A percentile compares a stretch with the other conserved stretches of the same genome.
Evolutionary conservation across 192 early-diverging fungal species (phyloP).

Genomic region (Coemansia sp.): DNA sequence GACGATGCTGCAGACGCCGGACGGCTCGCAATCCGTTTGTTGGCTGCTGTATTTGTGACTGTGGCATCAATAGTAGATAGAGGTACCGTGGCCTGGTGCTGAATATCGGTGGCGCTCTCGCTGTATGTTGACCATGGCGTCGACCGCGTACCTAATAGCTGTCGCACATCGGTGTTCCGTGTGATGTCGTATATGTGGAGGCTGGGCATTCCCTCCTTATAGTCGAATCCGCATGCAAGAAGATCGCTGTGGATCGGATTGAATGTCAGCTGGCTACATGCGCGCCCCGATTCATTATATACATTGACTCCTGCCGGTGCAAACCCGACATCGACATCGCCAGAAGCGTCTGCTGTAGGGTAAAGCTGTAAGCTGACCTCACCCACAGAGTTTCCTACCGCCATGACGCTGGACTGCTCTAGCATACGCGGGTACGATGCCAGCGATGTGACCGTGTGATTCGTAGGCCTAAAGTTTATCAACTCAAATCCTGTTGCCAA

Average conservation of each 20-base stretch:
- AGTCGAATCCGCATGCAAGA: slow-evolving; percentile 49
- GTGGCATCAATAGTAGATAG: not conserved
- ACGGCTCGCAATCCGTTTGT: slow-evolving; percentile 11
- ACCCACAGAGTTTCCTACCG: slow-evolving; percentile 30
- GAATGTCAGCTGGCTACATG: slow-evolving; percentile 34
- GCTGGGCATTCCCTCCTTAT: slow-evolving; percentile 32
- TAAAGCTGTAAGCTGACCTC: slow-evolving; percentile 44
- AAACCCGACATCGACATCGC: slow-evolving; percentile 6
- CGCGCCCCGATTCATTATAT: slow-evolving; percentile 27
- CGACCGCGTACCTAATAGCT: slow-evolving; percentile 31
- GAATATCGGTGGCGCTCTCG: slow-evolving; percentile 15
- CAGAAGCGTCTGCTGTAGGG: slow-evolving; percentile 2
- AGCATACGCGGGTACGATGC: slow-evolving; percentile 32
- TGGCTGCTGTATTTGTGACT: not conserved
- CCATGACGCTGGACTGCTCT: slow-evolving; percentile 29
- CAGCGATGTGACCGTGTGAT: slow-evolving; percentile 27
- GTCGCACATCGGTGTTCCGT: slow-evolving; percentile 32
- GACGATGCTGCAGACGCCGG: slow-evolving; percentile 19
- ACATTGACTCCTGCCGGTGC: slow-evolving; percentile 12
- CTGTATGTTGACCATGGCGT: slow-evolving; percentile 28
- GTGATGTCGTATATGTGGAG: slow-evolving; percentile 38
- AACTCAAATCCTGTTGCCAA: slow-evolving; percentile 13
- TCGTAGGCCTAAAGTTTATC: slow-evolving; percentile 22
- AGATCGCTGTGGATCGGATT: slow-evolving; percentile 30
- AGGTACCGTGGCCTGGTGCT: slow-evolving; percentile 3